Conservation (phyloP, 768 basidiomycete species). For the Fomitopsis serialis region DNA sequence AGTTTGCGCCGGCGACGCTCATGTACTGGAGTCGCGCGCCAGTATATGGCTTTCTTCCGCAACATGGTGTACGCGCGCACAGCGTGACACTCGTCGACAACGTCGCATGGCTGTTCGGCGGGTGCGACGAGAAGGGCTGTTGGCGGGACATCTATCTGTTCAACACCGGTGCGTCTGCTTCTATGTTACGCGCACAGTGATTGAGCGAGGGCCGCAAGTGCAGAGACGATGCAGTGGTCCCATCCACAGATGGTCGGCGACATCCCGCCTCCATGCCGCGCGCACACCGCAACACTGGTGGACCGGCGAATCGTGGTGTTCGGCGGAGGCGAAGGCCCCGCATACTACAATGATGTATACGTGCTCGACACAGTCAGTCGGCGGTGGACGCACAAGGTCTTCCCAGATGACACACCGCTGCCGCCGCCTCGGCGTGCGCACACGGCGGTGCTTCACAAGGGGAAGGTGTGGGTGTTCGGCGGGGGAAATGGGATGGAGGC, state of each 20-base stretch:
- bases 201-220: neutral
- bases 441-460: constrained; percentile 68
- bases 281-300: constrained; percentile 82
- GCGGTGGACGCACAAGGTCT: constrained; percentile 52
- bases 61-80: constrained; percentile 72
- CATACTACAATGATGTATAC: constrained; percentile 80
- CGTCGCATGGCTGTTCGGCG: constrained; percentile 84
- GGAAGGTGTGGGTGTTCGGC: constrained; percentile 82
- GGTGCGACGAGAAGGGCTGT: constrained; percentile 76
- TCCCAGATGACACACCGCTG: constrained; percentile 14
- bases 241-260: constrained; percentile 76
- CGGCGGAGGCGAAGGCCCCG: constrained; percentile 80
- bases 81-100: constrained; percentile 80
- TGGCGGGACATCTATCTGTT: constrained; percentile 79
- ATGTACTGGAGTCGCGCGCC: constrained; percentile 89
- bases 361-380: constrained; percentile 75
- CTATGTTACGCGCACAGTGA: neutral
- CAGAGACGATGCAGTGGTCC: constrained; percentile 89
- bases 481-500: constrained; percentile 93
- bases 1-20: constrained; percentile 59
- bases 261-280: constrained; percentile 75
- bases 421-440: constrained; percentile 75
- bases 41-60: constrained; percentile 65
- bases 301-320: constrained; percentile 78
- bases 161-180: constrained; percentile 57